Evolutionary conservation across 352 stramenopile genomes (phyloP), one percentile per base, ranked within the genome.

Genomic region (Bremia lactucae): DNA sequence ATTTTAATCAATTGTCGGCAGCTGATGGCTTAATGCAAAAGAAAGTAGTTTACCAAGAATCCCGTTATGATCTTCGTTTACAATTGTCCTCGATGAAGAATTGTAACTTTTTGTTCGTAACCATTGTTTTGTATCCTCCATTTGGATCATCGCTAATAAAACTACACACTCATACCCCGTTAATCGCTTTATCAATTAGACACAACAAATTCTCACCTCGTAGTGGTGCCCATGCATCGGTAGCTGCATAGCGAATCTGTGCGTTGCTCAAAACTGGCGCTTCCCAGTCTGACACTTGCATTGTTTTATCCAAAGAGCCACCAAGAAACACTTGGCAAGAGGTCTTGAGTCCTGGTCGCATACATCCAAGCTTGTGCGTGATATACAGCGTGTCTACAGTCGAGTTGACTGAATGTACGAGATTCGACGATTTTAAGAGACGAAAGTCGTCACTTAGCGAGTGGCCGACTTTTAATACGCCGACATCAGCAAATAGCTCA

Each of bases 241-340:
- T 88, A 6, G 79, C 79, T 2, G 76, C 79, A 52, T 92, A 92
- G 20, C 46, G 64, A 42, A 92, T 82, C 54, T 92, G 79, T 21
- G 75, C 68, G 7, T 55, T 40, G 25, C 62, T 87, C n/a, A 92
- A 68, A 6, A 57, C 44, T 4, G 65, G 41, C 13, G 72, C 67
- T 46, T 88, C 79, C 79, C 76, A 92, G 52, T 92, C 73, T 13
- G 79, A 92, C 14, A 88, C 72, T 46, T 92, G 79, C 79, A 92
- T 88, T 33, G 83, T 66, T 49, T 92, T 92, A 23, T 74, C 78
- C 41, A 92, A 77, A 20, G 47, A 70, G 8, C 65, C 56, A 10
- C 55, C 59, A 18, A 87, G 57, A 56, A 88, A 89, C n/a, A 92
- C 41, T 29, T 86, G 70, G 22, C 69, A 81, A 14, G 83, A 59